Evolutionary conservation across 2,329 filamentous ascomycete genomes (phyloP).

Genomic region (Penicillium concentricum): DNA sequence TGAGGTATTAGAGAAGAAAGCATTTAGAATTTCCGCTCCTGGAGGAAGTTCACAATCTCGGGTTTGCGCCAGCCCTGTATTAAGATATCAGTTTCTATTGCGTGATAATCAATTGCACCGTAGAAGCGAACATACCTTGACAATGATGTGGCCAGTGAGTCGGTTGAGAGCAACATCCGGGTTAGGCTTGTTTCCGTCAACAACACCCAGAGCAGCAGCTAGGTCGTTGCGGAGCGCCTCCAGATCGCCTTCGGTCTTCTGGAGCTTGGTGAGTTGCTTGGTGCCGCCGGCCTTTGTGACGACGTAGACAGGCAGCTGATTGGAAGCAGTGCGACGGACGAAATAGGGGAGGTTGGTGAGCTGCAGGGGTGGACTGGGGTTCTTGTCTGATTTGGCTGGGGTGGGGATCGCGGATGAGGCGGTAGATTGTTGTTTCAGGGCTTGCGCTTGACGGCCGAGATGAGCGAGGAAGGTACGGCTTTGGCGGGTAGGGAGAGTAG

Average conservation of each 20-base stretch:
- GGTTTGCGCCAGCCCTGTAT: constrained; percentile 51
- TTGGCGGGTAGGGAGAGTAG: constrained; percentile 27
- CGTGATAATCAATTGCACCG: neutral
- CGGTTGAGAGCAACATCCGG: constrained; percentile 52
- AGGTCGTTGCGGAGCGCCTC: constrained; percentile 64
- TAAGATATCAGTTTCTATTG: constrained; percentile 11
- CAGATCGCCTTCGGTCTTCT: constrained; percentile 75
- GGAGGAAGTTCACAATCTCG: constrained; percentile 50
- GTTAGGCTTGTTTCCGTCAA: constrained; percentile 43
- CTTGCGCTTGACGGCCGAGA: constrained; percentile 38
- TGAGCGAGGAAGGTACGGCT: constrained; percentile 39
- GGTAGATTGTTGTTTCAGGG: constrained; percentile 35
- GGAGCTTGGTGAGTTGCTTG: constrained; percentile 69
- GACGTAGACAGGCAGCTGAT: constrained; percentile 75
- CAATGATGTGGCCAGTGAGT: constrained; percentile 69
- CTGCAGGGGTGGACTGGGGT: constrained; percentile 23
- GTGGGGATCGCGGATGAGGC: constrained; percentile 27
- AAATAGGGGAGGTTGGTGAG: constrained; percentile 62
- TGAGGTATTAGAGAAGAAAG: neutral
- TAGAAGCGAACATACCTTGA: constrained; percentile 58
- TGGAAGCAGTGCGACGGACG: constrained; percentile 67
- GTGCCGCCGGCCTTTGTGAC: constrained; percentile 73
- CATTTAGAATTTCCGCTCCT: constrained; percentile 45
- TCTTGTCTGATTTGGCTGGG: constrained; percentile 13
- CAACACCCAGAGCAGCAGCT: constrained; percentile 56